Conservation (phyloP, 2,329 filamentous ascomycete species). For the Colletotrichum tofieldiae region DNA sequence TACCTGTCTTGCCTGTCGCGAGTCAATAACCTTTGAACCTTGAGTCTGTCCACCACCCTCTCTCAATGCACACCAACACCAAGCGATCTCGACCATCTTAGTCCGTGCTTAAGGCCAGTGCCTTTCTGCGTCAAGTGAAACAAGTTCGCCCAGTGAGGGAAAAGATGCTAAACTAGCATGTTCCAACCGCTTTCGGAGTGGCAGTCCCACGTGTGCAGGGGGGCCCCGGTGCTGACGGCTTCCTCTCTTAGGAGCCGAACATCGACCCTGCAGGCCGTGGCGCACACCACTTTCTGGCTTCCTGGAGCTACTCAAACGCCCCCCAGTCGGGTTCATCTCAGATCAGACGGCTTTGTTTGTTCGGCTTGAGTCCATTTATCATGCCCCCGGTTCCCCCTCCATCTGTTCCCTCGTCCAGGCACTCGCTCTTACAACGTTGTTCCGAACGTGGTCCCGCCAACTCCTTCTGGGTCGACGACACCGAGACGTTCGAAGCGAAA, state of each 20-base stretch:
- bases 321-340: slow-evolving; percentile 36
- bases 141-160: slow-evolving; percentile 12
- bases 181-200: slow-evolving; percentile 30
- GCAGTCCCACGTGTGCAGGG: slow-evolving; percentile 36
- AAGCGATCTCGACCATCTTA: background rate
- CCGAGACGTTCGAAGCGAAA: background rate
- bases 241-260: slow-evolving; percentile 17
- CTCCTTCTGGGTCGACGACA: background rate
- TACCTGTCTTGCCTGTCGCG: background rate
- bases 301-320: slow-evolving; percentile 14
- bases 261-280: slow-evolving; percentile 19
- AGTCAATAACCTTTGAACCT: background rate
- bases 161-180: slow-evolving; percentile 11
- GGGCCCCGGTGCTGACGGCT: slow-evolving; percentile 25
- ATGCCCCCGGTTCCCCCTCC: slow-evolving; percentile 1
- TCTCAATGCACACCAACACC: background rate
- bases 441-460: background rate
- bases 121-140: slow-evolving; percentile 27
- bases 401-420: background rate
- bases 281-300: slow-evolving; percentile 17
- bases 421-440: background rate
- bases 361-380: slow-evolving; percentile 23
- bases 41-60: background rate
- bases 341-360: background rate
- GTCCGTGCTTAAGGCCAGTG: slow-evolving; percentile 13